Conservation (phyloP, 2,329 filamentous ascomycete genomes). For the Ascomycota sp. region DNA sequence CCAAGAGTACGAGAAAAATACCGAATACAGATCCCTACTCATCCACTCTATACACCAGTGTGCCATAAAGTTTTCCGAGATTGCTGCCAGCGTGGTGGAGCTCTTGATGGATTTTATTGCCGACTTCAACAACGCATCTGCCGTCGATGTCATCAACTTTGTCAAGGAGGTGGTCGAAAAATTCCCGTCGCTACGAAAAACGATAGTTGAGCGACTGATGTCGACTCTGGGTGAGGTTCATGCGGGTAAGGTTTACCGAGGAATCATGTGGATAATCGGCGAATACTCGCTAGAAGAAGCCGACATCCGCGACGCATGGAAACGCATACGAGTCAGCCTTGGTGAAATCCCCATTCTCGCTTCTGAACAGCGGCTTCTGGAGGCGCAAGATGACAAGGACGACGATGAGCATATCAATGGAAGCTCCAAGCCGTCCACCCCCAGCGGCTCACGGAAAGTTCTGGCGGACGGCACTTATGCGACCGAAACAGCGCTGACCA, state of each 20-base stretch:
- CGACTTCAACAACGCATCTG: conserved; percentile 92
- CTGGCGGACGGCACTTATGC: conserved; percentile 94
- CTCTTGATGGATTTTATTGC: conserved; percentile 98
- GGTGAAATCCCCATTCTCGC: conserved; percentile 94
- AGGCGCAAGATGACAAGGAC: conserved; percentile 58
- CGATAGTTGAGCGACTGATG: conserved; percentile 75
- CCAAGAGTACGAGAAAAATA: conserved; percentile 96
- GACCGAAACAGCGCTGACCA: conserved; percentile 88
- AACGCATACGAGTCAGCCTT: conserved; percentile 76
- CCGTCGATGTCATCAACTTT: conserved; percentile 94
- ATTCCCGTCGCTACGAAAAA: conserved; percentile 72
- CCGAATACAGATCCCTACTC: conserved; percentile 80
- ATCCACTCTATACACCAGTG: conserved; percentile 97
- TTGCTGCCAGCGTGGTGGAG: conserved; percentile 88
- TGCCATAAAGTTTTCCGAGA: conserved; percentile 97
- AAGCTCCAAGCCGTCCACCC: conserved; percentile 51
- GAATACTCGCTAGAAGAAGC: conserved; percentile 89
- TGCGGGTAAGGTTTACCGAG: conserved; percentile 91
- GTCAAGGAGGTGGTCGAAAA: conserved; percentile 98
- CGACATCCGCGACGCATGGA: conserved; percentile 93
- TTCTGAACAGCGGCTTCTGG: conserved; percentile 78
- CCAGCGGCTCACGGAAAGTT: conserved; percentile 74
- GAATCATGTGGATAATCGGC: conserved; percentile 92
- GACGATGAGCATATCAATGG: conserved; percentile 54
- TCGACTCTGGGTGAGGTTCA: conserved; percentile 82